phyloP scores from a whole-genome alignment of 768 basidiomycete genomes.

The Agaricus sinodeliciosus region DNA sequence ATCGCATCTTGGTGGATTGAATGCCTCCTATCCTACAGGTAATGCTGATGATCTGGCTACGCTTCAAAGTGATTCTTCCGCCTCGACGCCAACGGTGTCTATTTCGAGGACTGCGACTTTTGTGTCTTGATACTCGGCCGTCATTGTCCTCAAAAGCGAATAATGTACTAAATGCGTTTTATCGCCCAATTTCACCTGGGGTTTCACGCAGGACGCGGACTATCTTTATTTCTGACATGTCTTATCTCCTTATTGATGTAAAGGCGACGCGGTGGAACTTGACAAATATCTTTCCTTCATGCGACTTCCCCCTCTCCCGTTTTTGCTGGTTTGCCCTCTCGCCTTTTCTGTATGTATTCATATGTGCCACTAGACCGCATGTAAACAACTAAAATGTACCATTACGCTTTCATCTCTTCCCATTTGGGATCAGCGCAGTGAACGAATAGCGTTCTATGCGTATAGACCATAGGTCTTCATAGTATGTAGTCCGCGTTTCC shows the following conservation, averaged over 20 bases:
- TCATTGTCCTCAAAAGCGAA: not conserved
- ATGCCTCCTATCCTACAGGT: not conserved
- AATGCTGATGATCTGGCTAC: not conserved
- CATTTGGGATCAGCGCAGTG: not conserved
- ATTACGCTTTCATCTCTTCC: not conserved
- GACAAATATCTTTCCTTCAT: not conserved
- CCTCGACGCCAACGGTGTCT: slow-evolving; percentile 1
- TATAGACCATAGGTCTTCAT: not conserved
- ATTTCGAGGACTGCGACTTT: not conserved
- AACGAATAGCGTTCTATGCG: not conserved
- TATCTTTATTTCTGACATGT: not conserved
- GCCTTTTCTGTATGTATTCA: not conserved
- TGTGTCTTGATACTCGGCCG: not conserved
- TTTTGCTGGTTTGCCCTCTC: not conserved
- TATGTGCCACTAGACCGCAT: not conserved
- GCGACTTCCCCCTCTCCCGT: not conserved
- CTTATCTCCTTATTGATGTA: not conserved
- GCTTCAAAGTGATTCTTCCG: not conserved
- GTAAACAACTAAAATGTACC: slow-evolving; percentile 7
- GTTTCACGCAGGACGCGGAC: not conserved
- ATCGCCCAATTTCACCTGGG: not conserved
- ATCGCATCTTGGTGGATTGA: not conserved
- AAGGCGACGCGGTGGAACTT: not conserved
- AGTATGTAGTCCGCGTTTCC: not conserved
- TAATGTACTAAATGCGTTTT: not conserved